A percentile compares a stretch with the other conserved stretches of the same genome.
These are phyloP conservation scores for Gillenia trifoliata DNA, from an alignment of 306 rosid genomes.

Conservation along the genomic window DNA sequence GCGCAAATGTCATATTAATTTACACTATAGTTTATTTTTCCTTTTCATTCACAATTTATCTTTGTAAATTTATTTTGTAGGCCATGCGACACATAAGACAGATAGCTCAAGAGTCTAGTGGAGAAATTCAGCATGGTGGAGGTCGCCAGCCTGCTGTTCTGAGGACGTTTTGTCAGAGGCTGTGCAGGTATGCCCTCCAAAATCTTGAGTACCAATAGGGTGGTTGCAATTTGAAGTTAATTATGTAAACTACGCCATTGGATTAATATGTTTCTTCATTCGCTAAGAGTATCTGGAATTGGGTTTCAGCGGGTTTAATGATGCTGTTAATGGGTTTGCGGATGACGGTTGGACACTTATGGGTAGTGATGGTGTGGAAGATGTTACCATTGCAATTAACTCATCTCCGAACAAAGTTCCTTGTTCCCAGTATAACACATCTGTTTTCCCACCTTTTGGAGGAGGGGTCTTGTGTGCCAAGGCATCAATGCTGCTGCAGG, in stretches of 20 bases:
- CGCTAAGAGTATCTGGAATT: not conserved
- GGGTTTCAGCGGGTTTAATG: constrained; percentile 76
- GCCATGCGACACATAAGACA: constrained; percentile 86
- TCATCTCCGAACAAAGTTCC: constrained; percentile 61
- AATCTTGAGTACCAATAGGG: not conserved
- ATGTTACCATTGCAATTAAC: constrained; percentile 79
- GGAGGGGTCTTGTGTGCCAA: constrained; percentile 94
- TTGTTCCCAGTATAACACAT: constrained; percentile 57
- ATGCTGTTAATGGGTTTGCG: constrained; percentile 88
- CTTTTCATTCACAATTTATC: not conserved
- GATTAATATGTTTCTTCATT: not conserved
- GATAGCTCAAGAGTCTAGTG: constrained; percentile 85
- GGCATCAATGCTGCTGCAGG: constrained; percentile 98
- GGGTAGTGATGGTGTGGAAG: constrained; percentile 84
- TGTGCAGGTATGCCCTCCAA: constrained; percentile 54
- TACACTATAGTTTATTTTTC: not conserved
- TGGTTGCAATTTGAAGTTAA: not conserved
- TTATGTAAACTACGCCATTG: not conserved
- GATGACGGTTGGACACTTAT: constrained; percentile 93
- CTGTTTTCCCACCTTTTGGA: constrained; percentile 68
- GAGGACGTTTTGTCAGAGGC: constrained; percentile 88
- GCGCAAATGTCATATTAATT: not conserved
- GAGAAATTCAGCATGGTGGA: constrained; percentile 85
- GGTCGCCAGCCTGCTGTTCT: constrained; percentile 98
- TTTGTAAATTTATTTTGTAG: constrained; percentile 20